Percentiles rank a stretch among this genome's conserved stretches.
phyloP scores from a whole-genome alignment of 352 stramenopile genomes.

The Phytopythium oedochilum region DNA sequence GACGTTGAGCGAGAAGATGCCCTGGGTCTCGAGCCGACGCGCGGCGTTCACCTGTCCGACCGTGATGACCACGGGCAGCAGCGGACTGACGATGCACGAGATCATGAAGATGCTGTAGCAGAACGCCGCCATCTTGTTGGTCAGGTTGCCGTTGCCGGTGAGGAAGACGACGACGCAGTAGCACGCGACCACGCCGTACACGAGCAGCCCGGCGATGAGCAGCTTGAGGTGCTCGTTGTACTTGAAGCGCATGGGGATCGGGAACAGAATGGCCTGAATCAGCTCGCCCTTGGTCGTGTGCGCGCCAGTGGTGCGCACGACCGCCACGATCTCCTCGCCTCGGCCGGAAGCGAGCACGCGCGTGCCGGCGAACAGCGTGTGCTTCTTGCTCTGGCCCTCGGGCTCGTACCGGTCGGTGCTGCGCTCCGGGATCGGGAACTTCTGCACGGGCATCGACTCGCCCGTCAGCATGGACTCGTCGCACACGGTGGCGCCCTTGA shows the following conservation, averaged over 20 bases:
- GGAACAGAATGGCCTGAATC: constrained; percentile 73
- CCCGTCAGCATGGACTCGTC: constrained; percentile 44
- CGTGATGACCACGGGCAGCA: constrained; percentile 59
- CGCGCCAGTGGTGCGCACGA: constrained; percentile 65
- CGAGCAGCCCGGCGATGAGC: constrained; percentile 52
- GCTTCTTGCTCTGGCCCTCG: constrained; percentile 33
- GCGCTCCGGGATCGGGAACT: constrained; percentile 21
- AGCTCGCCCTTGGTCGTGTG: constrained; percentile 74
- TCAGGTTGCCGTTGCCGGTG: constrained; percentile 34
- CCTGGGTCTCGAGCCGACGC: constrained; percentile 36
- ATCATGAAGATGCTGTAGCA: constrained; percentile 61
- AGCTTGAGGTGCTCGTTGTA: constrained; percentile 79
- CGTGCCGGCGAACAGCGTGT: constrained; percentile 80
- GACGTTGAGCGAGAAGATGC: constrained; percentile 58
- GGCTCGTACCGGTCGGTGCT: constrained; percentile 28
- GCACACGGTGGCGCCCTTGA: constrained; percentile 41
- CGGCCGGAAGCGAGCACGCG: constrained; percentile 36
- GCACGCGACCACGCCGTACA: constrained; percentile 53
- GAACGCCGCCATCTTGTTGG: constrained; percentile 48
- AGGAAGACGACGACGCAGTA: constrained; percentile 41
- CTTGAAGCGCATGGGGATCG: constrained; percentile 76
- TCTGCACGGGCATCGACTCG: constrained; percentile 67
- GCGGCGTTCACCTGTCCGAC: constrained; percentile 60
- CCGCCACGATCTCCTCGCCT: constrained; percentile 43
- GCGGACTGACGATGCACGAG: constrained; percentile 49